Evolutionary conservation across 495 filamentous ascomycete species (phyloP), one percentile per base, ranked within the genome.

Genomic region (Penicillium robsamsonii): DNA sequence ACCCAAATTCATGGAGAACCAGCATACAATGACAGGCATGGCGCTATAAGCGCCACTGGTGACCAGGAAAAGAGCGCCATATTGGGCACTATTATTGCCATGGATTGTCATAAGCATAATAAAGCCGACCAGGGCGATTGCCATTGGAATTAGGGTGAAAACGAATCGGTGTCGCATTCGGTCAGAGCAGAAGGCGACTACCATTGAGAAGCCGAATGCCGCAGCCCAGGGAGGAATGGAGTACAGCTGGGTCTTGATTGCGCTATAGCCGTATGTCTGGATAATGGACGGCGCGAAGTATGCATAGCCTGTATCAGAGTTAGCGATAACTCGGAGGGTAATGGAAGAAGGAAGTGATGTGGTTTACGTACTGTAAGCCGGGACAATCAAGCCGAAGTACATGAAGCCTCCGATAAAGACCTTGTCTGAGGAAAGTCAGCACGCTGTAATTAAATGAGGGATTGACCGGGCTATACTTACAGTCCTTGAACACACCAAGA

Each of bases 1-100:
- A 1, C 88, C 88, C 15, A 96, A 73, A 60, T 96, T 96, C 84
- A 96, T 96, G 58, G 87, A 88, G 72, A 91, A 96, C 91, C 92
- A 98, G 68, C 91, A 97, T 1, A 95, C 83, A 37, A 90, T 80
- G 11, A 96, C 82, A 0, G 91, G 91, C 84, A 93, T 89, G 9
- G 90, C 87, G 49, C 81, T 79, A 63, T 89, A 89, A 30, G 70
- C 70, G 50, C 82, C 83, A 30, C 70, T 64, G 5, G 86, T 84
- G 54, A 90, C 77, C 33, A 96, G 69, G 70, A 91, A 91, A 15
- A 96, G 76, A 1, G 85, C 89, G 0, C 73, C 84, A 61, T 95
- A 96, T 68, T 90, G 75, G 35, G 88, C 70, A 17, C 79, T 56
- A 2, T 68, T 67, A 55, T 80, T 74, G 4, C 75, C 73, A 57